Base-by-base conservation (phyloP, 225 moss, liverwort and hornwort genomes). In the Sphagnum contortum region DNA sequence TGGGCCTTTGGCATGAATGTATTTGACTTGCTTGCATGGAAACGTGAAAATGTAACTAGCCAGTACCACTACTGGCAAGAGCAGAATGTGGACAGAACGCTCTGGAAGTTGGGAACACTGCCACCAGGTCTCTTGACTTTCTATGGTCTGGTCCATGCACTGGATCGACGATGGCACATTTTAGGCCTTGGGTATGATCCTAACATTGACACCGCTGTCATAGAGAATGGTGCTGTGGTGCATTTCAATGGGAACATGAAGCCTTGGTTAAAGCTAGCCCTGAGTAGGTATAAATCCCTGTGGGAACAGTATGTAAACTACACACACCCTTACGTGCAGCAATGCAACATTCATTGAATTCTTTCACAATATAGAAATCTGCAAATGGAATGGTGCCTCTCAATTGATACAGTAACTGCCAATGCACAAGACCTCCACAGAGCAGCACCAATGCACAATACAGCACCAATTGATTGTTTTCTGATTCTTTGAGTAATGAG, bases 1-100 rank as follows among this genome's bases (percentile, higher is more conserved):
- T 71, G 70, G 70, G 70, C 70, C 8, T 71, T 71, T 64, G 70
- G 70, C 5, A 71, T 71, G 70, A 71, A 71, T 45, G 64, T 71
- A 8, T 71, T 71, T 56, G 70, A 71, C 48, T 52, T 71, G 9
- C 47, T 56, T 8, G 50, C 57, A 13, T 71, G 70, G 70, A 71
- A 71, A 50, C 57, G 12, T 13, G 64, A 57, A 47, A 71, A 71
- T 50, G 64, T 71, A 3, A 71, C 70, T 2, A 56, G 70, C 48
- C 64, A 57, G 11, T 71, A 71, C 57, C 70, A 71, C 29, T 64
- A 71, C 14, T 71, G 70, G 70, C 70, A 71, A 64, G 70, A 71
- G 47, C 70, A 71, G 57, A 71, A 71, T 12, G 70, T 49, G 7
- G 70, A 71, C 50, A 53, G 58, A 49, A 71, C 48, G 48, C 70